A percentile compares a stretch with the other conserved stretches of the same genome.
These are phyloP conservation scores for Plasmodium inui DNA, from an alignment of 169 alveolate genomes.

Conservation along the genomic window DNA sequence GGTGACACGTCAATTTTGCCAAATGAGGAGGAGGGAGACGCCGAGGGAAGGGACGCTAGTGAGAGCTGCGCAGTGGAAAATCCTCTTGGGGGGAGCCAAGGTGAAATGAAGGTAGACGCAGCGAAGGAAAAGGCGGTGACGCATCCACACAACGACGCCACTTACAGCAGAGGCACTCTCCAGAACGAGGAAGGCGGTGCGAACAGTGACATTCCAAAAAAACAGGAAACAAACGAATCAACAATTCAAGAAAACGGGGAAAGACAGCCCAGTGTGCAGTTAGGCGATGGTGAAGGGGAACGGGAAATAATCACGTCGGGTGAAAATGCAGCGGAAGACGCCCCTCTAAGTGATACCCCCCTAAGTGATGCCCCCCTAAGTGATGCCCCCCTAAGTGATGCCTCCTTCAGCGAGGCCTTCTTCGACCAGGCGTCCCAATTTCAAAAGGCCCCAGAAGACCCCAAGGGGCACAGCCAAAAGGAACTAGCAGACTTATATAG, in stretches of 20 bases:
- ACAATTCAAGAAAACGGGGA: neutral
- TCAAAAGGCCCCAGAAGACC: conserved; percentile 63
- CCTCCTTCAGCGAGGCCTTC: conserved; percentile 10
- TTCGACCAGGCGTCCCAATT: conserved; percentile 44
- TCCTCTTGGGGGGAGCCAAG: neutral
- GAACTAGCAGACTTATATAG: conserved; percentile 36
- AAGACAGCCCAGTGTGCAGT: neutral
- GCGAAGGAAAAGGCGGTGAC: neutral
- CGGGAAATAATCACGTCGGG: neutral
- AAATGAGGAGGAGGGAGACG: neutral
- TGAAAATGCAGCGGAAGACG: neutral
- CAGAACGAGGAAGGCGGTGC: neutral
- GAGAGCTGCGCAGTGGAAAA: neutral
- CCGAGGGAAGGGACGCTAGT: neutral
- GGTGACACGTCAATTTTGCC: neutral
- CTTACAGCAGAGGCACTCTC: neutral
- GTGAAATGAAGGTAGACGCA: neutral
- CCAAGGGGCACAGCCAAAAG: neutral
- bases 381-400: neutral
- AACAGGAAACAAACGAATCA: neutral
- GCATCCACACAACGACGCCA: neutral
- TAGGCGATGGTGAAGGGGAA: neutral
- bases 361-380: neutral
- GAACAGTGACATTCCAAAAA: neutral
- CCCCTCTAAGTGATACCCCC: neutral